Evolutionary conservation across 164 flowering plant species (phyloP).

Genomic region (Tinospora cordifolia): DNA sequence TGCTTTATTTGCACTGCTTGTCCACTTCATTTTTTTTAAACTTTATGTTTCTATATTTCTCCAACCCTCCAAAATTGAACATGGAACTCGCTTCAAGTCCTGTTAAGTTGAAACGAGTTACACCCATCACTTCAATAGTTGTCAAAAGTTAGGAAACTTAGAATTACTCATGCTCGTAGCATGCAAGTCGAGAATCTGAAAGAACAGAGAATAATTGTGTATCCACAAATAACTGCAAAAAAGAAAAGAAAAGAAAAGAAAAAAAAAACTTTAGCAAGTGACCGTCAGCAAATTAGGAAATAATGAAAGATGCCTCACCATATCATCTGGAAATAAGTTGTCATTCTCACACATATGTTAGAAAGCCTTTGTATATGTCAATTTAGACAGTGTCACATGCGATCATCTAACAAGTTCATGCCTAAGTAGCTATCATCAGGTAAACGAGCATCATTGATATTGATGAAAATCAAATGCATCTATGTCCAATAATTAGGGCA

Average conservation of each 20-base stretch:
- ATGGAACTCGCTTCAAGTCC: background rate
- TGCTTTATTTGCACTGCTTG: background rate
- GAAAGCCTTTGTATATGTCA: too few relatives aligned
- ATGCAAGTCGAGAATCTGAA: slow-evolving; percentile 62
- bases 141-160: slow-evolving; percentile 17
- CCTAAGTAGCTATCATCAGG: too few relatives aligned
- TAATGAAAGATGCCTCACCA: background rate
- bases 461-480: too few relatives aligned
- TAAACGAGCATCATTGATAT: too few relatives aligned
- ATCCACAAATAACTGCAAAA: slow-evolving; percentile 74
- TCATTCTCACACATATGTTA: too few relatives aligned
- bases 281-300: background rate
- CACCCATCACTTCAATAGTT: background rate
- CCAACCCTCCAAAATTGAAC: background rate
- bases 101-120: background rate
- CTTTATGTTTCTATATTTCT: background rate
- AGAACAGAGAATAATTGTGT: slow-evolving; percentile 75
- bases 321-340: too few relatives aligned
- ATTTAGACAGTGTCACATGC: too few relatives aligned
- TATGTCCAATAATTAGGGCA: too few relatives aligned
- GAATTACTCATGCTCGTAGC: slow-evolving; percentile 41
- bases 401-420: too few relatives aligned
- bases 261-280: background rate
- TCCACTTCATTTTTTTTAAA: background rate
- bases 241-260: slow-evolving; percentile 1